phyloP scores from a whole-genome alignment of 768 basidiomycete genomes.

The Tephrocybe sp. region DNA sequence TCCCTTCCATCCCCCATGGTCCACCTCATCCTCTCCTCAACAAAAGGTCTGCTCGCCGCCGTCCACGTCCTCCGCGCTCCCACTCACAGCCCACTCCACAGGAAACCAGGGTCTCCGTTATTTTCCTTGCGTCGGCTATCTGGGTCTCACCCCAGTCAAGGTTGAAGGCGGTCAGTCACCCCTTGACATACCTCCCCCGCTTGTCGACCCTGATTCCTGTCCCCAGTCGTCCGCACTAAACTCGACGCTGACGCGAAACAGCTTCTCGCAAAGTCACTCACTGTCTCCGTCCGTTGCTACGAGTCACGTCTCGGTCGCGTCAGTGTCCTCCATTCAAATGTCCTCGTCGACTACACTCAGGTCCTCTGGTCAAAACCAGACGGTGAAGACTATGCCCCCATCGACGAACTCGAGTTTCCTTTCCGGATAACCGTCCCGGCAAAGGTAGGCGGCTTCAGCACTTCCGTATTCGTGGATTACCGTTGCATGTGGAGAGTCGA shows the following conservation, averaged over 20 bases:
- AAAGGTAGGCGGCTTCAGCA: conserved; percentile 61
- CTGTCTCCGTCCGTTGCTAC: conserved; percentile 80
- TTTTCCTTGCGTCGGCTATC: conserved; percentile 75
- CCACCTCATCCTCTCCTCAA: conserved; percentile 61
- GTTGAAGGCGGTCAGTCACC: conserved; percentile 68
- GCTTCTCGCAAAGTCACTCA: conserved; percentile 63
- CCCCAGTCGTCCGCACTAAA: conserved; percentile 63
- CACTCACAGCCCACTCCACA: conserved; percentile 19
- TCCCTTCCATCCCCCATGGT: conserved; percentile 47
- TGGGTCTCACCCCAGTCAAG: conserved; percentile 76
- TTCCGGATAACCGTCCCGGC: conserved; percentile 71
- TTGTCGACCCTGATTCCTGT: conserved; percentile 8
- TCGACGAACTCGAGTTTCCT: conserved; percentile 65
- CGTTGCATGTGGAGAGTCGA: conserved; percentile 81
- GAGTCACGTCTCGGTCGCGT: conserved; percentile 69
- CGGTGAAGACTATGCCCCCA: conserved; percentile 51
- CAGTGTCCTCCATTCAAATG: conserved; percentile 53
- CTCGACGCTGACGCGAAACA: conserved; percentile 69
- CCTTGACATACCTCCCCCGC: conserved; percentile 9
- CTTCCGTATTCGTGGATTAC: conserved; percentile 73
- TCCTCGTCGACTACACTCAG: conserved; percentile 66
- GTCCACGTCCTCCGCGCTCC: not conserved
- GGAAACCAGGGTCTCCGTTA: conserved; percentile 68
- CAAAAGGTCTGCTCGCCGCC: conserved; percentile 40
- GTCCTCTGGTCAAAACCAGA: conserved; percentile 69